phyloP scores from a whole-genome alignment of 2,329 filamentous ascomycete species.

The Raffaelea ambrosiae region DNA sequence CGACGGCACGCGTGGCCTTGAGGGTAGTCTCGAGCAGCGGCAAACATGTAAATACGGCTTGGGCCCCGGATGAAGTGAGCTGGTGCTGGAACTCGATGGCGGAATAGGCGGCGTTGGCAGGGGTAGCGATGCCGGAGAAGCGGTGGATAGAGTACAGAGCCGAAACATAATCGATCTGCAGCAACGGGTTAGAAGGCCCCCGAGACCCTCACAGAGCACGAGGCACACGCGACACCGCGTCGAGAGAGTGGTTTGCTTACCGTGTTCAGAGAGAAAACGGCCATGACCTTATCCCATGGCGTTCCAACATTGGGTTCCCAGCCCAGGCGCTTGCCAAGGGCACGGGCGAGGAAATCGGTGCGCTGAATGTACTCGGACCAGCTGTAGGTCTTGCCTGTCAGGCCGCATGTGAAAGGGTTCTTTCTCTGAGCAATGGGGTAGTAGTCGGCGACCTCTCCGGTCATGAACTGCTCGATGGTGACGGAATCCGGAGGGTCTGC shows the following conservation, averaged over 20 bases:
- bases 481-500: constrained; percentile 64
- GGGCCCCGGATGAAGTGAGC: constrained; percentile 54
- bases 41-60: constrained; percentile 60
- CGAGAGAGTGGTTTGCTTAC: too few species aligned
- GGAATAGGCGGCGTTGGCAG: constrained; percentile 64
- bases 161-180: constrained; percentile 51
- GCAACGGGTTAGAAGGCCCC: too few species aligned
- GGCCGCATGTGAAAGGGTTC: constrained; percentile 17
- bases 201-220: too few species aligned
- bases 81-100: constrained; percentile 59
- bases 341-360: constrained; percentile 24
- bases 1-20: constrained; percentile 50
- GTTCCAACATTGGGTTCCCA: constrained; percentile 61
- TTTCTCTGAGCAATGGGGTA: constrained; percentile 50
- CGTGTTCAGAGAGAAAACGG: constrained; percentile 65
- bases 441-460: constrained; percentile 42
- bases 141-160: constrained; percentile 46
- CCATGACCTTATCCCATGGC: constrained; percentile 70
- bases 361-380: constrained; percentile 9
- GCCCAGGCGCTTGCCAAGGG: constrained; percentile 56
- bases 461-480: constrained; percentile 43
- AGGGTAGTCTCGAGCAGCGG: constrained; percentile 54
- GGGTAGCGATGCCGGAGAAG: constrained; percentile 52
- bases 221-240: too few species aligned
- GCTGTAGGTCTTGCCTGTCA: constrained; percentile 14